These are phyloP conservation scores for Boletus pseudo-olivaceus DNA, from an alignment of 768 basidiomycete species.

Conservation along the genomic window DNA sequence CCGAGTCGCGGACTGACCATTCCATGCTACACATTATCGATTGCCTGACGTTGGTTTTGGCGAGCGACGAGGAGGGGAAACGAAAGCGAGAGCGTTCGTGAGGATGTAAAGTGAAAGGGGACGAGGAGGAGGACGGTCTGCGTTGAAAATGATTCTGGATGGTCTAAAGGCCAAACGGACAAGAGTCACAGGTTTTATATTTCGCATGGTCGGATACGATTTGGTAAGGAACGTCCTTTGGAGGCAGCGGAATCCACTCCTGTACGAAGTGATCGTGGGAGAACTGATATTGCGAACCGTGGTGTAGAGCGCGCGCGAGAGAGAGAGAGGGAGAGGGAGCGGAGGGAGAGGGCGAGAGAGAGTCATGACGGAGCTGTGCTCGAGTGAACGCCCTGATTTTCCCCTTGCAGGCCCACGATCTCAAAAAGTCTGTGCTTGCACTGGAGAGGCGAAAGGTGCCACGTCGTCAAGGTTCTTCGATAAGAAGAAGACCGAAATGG, in stretches of 20 bases:
- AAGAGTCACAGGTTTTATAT: conserved; percentile 27
- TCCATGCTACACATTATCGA: conserved; percentile 54
- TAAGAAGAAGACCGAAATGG: conserved; percentile 28
- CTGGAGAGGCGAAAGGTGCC: conserved; percentile 15
- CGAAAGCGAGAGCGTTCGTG: not conserved
- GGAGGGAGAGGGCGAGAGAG: not conserved
- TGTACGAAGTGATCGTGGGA: conserved; percentile 35
- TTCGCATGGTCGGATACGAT: conserved; percentile 19
- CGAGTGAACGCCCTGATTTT: conserved; percentile 27
- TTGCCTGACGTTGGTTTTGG: not conserved
- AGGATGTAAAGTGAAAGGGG: not conserved
- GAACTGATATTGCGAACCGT: conserved; percentile 13
- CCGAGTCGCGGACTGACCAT: conserved; percentile 37
- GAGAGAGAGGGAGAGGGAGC: not conserved
- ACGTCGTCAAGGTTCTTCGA: conserved; percentile 28
- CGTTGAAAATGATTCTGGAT: not conserved
- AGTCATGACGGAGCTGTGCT: conserved; percentile 23
- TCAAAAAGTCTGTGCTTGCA: conserved; percentile 15
- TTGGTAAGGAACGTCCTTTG: conserved; percentile 31
- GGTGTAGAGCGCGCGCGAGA: conserved; percentile 3
- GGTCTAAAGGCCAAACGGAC: not conserved
- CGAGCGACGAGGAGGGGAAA: not conserved
- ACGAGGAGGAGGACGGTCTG: not conserved
- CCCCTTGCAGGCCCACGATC: conserved; percentile 22
- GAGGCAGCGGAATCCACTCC: conserved; percentile 27